Evolutionary conservation across 192 early-diverging fungal species (phyloP), one percentile per base, ranked within the genome.

Genomic region (Mortierella hygrophila): DNA sequence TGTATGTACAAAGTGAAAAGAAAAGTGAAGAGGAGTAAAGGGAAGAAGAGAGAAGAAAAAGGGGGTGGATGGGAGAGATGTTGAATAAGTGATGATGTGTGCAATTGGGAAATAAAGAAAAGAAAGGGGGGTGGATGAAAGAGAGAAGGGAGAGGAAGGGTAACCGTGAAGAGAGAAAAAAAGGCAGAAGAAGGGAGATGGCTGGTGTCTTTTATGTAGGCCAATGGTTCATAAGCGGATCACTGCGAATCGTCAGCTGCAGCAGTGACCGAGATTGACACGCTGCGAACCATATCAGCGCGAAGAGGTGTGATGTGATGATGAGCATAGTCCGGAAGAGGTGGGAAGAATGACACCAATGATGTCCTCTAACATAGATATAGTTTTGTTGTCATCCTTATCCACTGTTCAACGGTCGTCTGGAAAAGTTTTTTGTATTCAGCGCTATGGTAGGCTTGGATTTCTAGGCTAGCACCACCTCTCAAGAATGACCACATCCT

Each of bases 291-390:
- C 49, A 52, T 52, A 52, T 52, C 41, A 42, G 1, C 15, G n/a
- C 23, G 52, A 29, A 44, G 29, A 9, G 57, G 68, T 35, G 76
- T 76, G 75, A 76, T 76, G 75, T 76, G 75, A 78, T 78, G 68
- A 78, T 78, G 46, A 78, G 68, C 13, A 40, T 40, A 40, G 38
- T 29, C 3, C 4, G 20, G 18, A 52, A 52, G 18, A 52, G 16
- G 49, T 16, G 49, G 18, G 49, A 52, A 52, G 49, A 20, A 52
- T 52, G 49, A 52, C 49, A 52, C 49, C 49, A 52, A 18, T 52
- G 44, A 46, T 46, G 44, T 15, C 44, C 44, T 46, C 11, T 15
- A 11, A 13, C 11, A 7, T 15, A 46, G 44, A 46, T 46, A 46
- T 15, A 46, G 13, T 46, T 46, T 46, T 46, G 44, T 46, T 46